These are phyloP conservation scores for Toxicodendron radicans DNA, from an alignment of 345 rosid species.

Conservation along the genomic window DNA sequence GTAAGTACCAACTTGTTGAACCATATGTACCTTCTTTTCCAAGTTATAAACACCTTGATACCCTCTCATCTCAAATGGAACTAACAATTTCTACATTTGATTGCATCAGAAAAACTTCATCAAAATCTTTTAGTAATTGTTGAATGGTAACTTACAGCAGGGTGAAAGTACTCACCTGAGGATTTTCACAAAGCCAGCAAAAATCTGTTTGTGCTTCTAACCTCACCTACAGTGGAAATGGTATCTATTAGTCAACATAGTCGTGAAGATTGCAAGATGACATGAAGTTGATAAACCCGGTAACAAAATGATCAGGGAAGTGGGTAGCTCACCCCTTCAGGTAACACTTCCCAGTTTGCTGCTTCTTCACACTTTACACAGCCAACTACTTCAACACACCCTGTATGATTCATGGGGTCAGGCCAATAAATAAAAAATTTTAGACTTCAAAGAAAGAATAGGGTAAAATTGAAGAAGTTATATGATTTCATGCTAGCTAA, in stretches of 20 bases:
- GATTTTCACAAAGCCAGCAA: constrained; percentile 94
- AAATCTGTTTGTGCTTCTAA: constrained; percentile 83
- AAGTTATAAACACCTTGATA: constrained; percentile 83
- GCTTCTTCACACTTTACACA: constrained; percentile 56
- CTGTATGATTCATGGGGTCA: constrained; percentile 24
- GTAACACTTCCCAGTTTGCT: constrained; percentile 54
- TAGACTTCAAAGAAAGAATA: background rate
- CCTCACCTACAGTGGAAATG: constrained; percentile 53
- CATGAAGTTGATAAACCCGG: background rate
- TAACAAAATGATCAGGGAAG: constrained; percentile 3
- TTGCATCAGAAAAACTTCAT: constrained; percentile 1
- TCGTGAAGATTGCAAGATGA: background rate
- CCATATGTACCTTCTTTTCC: constrained; percentile 72
- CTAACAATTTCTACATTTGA: constrained; percentile 54
- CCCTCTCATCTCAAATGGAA: constrained; percentile 98
- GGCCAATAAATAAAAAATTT: background rate
- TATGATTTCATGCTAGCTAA: background rate
- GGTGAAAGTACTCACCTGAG: constrained; percentile 57
- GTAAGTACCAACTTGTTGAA: background rate
- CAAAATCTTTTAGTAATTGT: background rate
- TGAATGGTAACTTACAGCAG: constrained; percentile 1
- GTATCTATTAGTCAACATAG: background rate
- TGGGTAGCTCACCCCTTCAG: constrained; percentile 48
- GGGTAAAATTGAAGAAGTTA: background rate
- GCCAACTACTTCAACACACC: constrained; percentile 69